phyloP scores from a whole-genome alignment of 2,329 filamentous ascomycete genomes.

The Helminthosporium solani region DNA sequence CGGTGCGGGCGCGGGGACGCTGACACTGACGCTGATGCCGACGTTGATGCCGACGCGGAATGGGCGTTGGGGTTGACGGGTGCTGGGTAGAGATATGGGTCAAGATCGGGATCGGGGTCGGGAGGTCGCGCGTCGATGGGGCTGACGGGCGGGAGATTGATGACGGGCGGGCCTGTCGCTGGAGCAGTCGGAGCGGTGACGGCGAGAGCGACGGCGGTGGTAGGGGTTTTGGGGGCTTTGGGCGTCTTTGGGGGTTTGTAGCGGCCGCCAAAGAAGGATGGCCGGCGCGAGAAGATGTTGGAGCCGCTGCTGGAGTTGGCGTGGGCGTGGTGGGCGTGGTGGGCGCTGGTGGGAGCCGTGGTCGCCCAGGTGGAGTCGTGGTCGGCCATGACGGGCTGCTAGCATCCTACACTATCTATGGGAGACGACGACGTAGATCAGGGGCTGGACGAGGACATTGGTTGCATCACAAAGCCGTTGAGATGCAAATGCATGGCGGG shows the following conservation, averaged over 20 bases:
- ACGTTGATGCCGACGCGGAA: too few species aligned
- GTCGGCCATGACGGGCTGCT: not conserved
- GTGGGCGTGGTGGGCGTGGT: too few species aligned
- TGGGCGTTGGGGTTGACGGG: constrained; percentile 4
- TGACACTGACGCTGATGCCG: constrained; percentile 6
- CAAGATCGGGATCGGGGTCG: too few species aligned
- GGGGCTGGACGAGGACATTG: not conserved
- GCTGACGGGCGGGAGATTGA: constrained; percentile 1
- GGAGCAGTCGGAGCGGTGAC: constrained; percentile 6
- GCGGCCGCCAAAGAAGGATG: constrained; percentile 33
- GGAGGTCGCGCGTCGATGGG: too few species aligned
- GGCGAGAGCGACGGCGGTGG: constrained; percentile 7
- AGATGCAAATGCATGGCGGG: too few species aligned
- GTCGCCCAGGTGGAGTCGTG: not conserved
- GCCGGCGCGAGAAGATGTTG: constrained; percentile 32
- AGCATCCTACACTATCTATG: not conserved
- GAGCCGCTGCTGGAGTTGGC: constrained; percentile 8
- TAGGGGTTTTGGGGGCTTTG: constrained; percentile 12
- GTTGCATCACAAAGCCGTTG: too few species aligned
- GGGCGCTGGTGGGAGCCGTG: constrained; percentile 1
- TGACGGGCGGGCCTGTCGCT: constrained; percentile 6
- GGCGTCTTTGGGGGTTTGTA: constrained; percentile 14
- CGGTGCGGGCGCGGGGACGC: constrained; percentile 29
- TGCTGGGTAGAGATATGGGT: constrained; percentile 3
- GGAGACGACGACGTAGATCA: not conserved